Evolutionary conservation across 2,329 filamentous ascomycete genomes (phyloP).

Genomic region (Neonectria punicea): DNA sequence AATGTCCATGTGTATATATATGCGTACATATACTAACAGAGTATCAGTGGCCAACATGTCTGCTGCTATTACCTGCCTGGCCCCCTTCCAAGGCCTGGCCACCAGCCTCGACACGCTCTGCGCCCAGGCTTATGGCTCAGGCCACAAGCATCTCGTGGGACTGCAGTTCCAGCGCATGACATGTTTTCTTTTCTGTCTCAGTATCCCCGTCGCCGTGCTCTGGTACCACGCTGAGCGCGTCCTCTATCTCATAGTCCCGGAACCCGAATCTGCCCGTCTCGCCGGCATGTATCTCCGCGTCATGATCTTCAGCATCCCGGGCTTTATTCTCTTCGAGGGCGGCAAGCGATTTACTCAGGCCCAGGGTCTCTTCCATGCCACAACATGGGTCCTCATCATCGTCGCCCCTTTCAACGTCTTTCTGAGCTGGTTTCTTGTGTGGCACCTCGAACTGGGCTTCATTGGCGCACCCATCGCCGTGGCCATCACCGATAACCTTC

Average conservation of each 20-base stretch:
- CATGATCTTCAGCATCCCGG: slow-evolving; percentile 78
- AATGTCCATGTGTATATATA: not conserved
- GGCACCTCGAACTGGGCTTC: slow-evolving; percentile 75
- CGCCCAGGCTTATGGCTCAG: slow-evolving; percentile 92
- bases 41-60: slow-evolving; percentile 72
- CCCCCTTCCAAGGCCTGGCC: slow-evolving; percentile 84
- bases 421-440: slow-evolving; percentile 83
- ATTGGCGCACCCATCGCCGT: slow-evolving; percentile 86
- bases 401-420: slow-evolving; percentile 82
- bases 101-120: slow-evolving; percentile 94
- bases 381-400: slow-evolving; percentile 79
- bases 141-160: slow-evolving; percentile 87
- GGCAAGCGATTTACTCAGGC: slow-evolving; percentile 86
- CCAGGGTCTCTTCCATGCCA: slow-evolving; percentile 82
- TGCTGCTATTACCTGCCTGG: slow-evolving; percentile 80
- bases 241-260: slow-evolving; percentile 59
- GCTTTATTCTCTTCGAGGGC: slow-evolving; percentile 80
- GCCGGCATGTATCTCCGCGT: slow-evolving; percentile 79
- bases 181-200: slow-evolving; percentile 77
- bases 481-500: slow-evolving; percentile 78
- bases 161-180: slow-evolving; percentile 85
- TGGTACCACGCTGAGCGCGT: slow-evolving; percentile 77
- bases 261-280: slow-evolving; percentile 70
- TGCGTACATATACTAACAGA: slow-evolving; percentile 24
- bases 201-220: slow-evolving; percentile 75